Evolutionary conservation across 495 filamentous ascomycete species (phyloP), one percentile per base, ranked within the genome.

Genomic region (Penicillium atrosanguineum): DNA sequence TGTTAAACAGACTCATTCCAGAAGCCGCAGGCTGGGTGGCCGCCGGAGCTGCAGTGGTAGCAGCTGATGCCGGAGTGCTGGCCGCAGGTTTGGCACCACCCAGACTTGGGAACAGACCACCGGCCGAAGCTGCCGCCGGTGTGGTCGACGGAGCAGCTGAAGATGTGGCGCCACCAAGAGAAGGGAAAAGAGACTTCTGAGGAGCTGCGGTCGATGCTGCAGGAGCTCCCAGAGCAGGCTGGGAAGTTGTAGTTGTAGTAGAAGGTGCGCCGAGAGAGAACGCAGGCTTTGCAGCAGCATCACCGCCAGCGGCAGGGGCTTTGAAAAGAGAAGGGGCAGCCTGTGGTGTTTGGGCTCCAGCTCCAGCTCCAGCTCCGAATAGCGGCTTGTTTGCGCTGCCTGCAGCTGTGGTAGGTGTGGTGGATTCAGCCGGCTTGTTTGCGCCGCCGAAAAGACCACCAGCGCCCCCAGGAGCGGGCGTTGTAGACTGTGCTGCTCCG

Each of bases 361-460:
- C 37, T n/a, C 39, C 23, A 15, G 56, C 49, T n/a, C 39, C 23
- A 15, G 56, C 49, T 21, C 54, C 54, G 14, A 57, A 52, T 2
- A 52, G 31, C 23, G 59, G 54, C 31, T 59, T 49, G 52, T 45
- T 29, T 55, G 46, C 44, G 64, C 50, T 58, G 16, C 53, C 62
- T 6, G 70, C 48, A 28, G 68, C 38, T 28, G 63, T 61, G 6
- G 72, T 39, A 19, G 76, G 69, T 44, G 73, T 70, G 18, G 71
- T 56, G 20, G 74, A 60, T 40, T 72, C 75, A 16, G 72, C 69
- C 15, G 78, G 68, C 46, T 75, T 75, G 43, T 52, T 62, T 37
- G 68, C 68, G 50, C 57, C 71, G 34, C 68, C 71, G 59, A 82
- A 81, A 4, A 80, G 56, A 38, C 62, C 52, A 7, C 68, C 63